Conservation (phyloP, 2,329 filamentous ascomycete genomes). For the Exophiala sp. region DNA sequence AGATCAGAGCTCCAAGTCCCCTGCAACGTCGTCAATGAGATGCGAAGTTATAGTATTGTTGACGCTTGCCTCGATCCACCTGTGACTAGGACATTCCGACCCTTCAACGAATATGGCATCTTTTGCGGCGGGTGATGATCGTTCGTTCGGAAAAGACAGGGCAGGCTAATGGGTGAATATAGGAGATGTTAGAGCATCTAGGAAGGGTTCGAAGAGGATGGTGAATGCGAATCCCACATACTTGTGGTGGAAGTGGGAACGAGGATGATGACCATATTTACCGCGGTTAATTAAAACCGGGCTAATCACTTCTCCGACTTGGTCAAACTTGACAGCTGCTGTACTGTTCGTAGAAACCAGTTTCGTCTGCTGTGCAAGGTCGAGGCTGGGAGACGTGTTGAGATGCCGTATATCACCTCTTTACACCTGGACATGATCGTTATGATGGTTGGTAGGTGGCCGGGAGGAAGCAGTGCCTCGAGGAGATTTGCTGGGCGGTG, state of each 20-base stretch:
- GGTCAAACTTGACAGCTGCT: neutral
- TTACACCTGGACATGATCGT: neutral
- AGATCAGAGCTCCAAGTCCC: constrained; percentile 65
- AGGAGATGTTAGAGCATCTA: no score
- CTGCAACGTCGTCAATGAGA: constrained; percentile 36
- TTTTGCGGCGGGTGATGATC: neutral
- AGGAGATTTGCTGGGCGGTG: neutral
- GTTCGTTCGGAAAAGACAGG: neutral
- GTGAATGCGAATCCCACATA: neutral
- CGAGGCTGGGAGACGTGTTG: neutral
- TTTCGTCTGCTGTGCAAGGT: neutral
- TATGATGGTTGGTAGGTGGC: neutral
- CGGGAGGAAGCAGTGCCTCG: neutral
- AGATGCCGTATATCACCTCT: neutral
- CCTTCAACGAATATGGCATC: constrained; percentile 60
- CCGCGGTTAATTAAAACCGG: neutral
- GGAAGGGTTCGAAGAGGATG: neutral
- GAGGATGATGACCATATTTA: neutral
- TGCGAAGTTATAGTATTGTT: neutral
- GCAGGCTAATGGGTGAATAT: no score
- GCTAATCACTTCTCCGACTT: neutral
- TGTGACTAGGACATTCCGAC: constrained; percentile 58
- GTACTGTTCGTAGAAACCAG: neutral
- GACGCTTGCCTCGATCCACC: constrained; percentile 55
- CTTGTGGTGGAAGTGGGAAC: neutral